Conservation (phyloP, 129 eudicot species). For the Erigeron canadensis region DNA sequence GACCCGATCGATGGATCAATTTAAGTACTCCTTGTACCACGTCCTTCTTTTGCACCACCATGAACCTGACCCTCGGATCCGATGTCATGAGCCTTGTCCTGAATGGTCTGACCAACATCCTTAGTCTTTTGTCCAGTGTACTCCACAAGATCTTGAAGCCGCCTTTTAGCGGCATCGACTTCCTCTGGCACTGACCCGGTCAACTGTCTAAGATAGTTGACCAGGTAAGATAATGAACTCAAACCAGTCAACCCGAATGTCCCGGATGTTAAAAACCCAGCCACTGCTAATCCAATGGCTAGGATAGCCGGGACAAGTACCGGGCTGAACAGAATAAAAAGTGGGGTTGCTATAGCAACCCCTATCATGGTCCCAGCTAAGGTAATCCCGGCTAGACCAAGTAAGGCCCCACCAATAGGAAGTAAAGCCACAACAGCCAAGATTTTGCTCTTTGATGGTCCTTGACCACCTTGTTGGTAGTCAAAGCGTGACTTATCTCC, state of each 20-base stretch:
- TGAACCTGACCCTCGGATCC: constrained; percentile 43
- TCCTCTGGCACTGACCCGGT: constrained; percentile 52
- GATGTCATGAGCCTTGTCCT: constrained; percentile 50
- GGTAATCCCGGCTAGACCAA: constrained; percentile 74
- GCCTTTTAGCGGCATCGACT: constrained; percentile 56
- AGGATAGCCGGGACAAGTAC: constrained; percentile 66
- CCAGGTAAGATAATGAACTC: constrained; percentile 58
- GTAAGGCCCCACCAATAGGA: constrained; percentile 70
- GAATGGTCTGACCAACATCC: constrained; percentile 59
- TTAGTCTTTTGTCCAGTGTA: constrained; percentile 72
- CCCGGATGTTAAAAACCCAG: constrained; percentile 65
- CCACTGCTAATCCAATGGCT: constrained; percentile 51
- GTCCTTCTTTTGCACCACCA: constrained; percentile 38
- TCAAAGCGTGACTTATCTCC: background rate
- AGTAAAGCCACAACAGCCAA: constrained; percentile 70
- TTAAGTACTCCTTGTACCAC: constrained; percentile 28
- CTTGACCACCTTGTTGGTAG: constrained; percentile 14
- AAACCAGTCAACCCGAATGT: constrained; percentile 74
- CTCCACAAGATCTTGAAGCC: constrained; percentile 48
- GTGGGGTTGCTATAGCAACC: constrained; percentile 64
- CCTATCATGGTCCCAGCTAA: constrained; percentile 61
- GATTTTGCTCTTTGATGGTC: constrained; percentile 65
- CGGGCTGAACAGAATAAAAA: constrained; percentile 83
- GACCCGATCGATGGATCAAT: background rate
- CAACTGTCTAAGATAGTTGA: constrained; percentile 48